Evolutionary conservation across 1,139 yeast genomes (phyloP).

Genomic region (Candida buenavistaensis): DNA sequence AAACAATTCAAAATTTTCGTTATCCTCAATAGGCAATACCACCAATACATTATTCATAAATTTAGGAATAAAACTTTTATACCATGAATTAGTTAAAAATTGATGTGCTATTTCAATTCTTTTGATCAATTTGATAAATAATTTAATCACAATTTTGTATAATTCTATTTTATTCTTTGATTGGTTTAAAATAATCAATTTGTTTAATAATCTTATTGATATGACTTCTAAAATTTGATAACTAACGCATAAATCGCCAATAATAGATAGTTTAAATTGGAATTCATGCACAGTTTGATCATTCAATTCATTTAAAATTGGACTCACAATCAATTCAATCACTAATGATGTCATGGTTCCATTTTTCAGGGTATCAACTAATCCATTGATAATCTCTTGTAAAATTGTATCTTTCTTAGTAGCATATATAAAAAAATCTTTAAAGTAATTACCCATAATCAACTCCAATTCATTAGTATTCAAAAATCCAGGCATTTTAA

Average conservation of each 20-base stretch:
- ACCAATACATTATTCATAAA: conserved; percentile 20
- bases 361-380: conserved; percentile 45
- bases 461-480: conserved; percentile 56
- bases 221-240: conserved; percentile 50
- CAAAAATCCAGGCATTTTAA: conserved; percentile 48
- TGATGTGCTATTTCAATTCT: conserved; percentile 24
- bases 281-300: too few species aligned
- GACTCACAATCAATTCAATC: conserved; percentile 49
- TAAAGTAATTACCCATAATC: conserved; percentile 60
- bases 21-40: conserved; percentile 12
- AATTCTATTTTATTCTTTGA: conserved; percentile 14
- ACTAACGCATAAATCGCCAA: conserved; percentile 46
- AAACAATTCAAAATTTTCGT: conserved; percentile 17
- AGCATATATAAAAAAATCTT: conserved; percentile 51
- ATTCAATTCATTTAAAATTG: conserved; percentile 61
- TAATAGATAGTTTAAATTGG: conserved; percentile 40
- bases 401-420: conserved; percentile 36
- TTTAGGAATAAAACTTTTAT: conserved; percentile 35
- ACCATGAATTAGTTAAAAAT: conserved; percentile 47
- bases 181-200: conserved; percentile 24
- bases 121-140: conserved; percentile 22
- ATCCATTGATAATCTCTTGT: conserved; percentile 45
- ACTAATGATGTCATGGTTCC: conserved; percentile 14
- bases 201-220: conserved; percentile 50
- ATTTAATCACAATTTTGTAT: conserved; percentile 23